Evolutionary conservation across 2,329 filamentous ascomycete genomes (phyloP).

Genomic region (Fonsecaea erecta): DNA sequence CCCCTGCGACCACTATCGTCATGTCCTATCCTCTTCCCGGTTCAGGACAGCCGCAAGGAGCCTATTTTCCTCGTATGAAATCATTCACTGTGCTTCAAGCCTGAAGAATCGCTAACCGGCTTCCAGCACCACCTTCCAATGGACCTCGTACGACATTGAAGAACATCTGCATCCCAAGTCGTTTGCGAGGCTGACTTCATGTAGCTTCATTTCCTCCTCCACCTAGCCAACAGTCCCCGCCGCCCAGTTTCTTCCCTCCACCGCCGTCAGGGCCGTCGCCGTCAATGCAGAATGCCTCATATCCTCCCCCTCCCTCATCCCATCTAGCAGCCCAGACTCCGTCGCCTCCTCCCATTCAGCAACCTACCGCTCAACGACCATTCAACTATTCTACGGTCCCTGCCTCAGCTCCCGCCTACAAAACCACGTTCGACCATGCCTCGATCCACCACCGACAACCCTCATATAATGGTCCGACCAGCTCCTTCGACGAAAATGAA

Average conservation of each 20-base stretch:
- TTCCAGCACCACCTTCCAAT: constrained; percentile 33
- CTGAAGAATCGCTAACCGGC: constrained; percentile 14
- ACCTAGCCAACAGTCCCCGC: constrained; percentile 31
- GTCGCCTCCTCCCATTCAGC: constrained; percentile 33
- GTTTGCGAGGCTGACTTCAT: constrained; percentile 18
- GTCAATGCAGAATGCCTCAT: constrained; percentile 26
- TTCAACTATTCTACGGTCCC: constrained; percentile 35
- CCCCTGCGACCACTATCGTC: background rate
- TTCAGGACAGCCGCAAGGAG: constrained; percentile 32
- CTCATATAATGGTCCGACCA: constrained; percentile 28
- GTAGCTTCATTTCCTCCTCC: constrained; percentile 40
- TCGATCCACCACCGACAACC: constrained; percentile 32
- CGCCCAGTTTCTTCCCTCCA: constrained; percentile 35
- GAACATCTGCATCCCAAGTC: background rate
- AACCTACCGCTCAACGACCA: constrained; percentile 35
- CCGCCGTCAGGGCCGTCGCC: constrained; percentile 39
- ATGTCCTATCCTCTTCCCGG: constrained; percentile 31
- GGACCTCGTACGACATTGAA: constrained; percentile 22
- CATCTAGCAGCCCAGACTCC: constrained; percentile 26
- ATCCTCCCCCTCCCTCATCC: constrained; percentile 32
- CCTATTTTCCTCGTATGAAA: constrained; percentile 40
- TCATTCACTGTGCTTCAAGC: background rate
- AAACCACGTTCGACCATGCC: constrained; percentile 35
- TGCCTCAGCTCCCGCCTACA: constrained; percentile 35
- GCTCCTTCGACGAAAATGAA: constrained; percentile 19